Conservation (phyloP, 2,329 filamentous ascomycete genomes). For the Aspergillus fischeri region DNA sequence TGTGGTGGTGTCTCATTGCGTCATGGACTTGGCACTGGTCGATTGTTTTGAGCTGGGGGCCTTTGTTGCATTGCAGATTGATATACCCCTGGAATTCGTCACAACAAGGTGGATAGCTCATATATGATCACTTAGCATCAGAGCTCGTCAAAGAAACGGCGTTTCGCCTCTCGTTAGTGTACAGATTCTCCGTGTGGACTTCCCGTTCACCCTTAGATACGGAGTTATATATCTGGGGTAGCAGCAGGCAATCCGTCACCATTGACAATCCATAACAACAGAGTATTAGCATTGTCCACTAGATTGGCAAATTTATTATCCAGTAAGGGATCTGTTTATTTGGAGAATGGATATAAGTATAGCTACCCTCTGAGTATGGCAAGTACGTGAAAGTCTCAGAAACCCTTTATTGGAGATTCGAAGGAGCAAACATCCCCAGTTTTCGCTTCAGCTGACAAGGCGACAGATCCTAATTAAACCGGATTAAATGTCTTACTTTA, state of each 20-base stretch:
- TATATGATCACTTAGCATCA: neutral
- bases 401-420: neutral
- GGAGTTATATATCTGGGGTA: neutral
- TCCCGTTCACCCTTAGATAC: neutral
- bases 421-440: neutral
- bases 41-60: neutral
- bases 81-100: neutral
- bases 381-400: neutral
- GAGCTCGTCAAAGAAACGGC: neutral
- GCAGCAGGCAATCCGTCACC: neutral
- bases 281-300: neutral
- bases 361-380: too few species aligned
- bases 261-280: neutral
- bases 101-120: neutral
- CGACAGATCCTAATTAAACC: neutral
- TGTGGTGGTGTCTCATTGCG: neutral
- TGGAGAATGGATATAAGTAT: neutral
- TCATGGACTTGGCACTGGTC: neutral
- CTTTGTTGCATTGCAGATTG: neutral
- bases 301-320: neutral
- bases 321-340: neutral
- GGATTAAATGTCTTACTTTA: neutral
- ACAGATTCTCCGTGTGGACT: neutral
- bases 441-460: neutral
- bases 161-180: neutral